Percentiles rank a stretch among this genome's conserved stretches.
Evolutionary conservation across 2,329 filamentous ascomycete species (phyloP).

Genomic region (Scedosporium minutisporum): DNA sequence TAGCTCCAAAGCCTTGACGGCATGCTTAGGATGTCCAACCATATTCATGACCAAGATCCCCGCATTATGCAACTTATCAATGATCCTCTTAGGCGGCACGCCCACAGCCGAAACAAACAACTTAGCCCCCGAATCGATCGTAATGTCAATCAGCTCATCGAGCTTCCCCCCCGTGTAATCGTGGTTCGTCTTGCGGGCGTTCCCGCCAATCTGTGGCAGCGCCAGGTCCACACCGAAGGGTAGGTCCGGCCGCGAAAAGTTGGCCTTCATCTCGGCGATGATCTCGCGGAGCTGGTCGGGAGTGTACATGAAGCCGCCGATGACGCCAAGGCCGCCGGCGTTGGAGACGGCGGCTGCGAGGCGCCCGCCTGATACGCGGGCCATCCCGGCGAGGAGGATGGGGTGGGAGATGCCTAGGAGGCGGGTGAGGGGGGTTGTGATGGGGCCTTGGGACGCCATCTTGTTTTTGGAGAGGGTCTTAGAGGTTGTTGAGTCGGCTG

Average conservation of each 20-base stretch:
- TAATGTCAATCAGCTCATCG: constrained; percentile 79
- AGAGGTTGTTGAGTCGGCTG: not conserved
- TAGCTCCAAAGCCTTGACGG: constrained; percentile 73
- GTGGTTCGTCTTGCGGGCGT: constrained; percentile 82
- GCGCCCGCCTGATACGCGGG: constrained; percentile 65
- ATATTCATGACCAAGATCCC: constrained; percentile 93
- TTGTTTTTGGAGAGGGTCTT: not conserved
- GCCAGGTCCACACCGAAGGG: constrained; percentile 90
- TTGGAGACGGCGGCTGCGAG: constrained; percentile 84
- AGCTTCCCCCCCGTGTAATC: constrained; percentile 89
- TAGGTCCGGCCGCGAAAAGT: constrained; percentile 55
- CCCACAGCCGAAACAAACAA: constrained; percentile 86
- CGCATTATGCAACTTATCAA: constrained; percentile 67
- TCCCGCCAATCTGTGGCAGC: constrained; percentile 77
- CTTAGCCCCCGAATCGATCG: constrained; percentile 71
- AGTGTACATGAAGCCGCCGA: constrained; percentile 63
- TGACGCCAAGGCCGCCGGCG: constrained; percentile 73
- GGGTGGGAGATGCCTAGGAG: constrained; percentile 81
- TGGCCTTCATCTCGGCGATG: constrained; percentile 74
- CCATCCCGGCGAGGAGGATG: constrained; percentile 90
- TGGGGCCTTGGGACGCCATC: constrained; percentile 39
- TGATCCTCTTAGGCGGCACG: constrained; percentile 64
- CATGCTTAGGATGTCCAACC: constrained; percentile 89
- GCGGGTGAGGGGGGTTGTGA: constrained; percentile 67
- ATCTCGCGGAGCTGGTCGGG: constrained; percentile 67